These are phyloP conservation scores for Erysimum pusillum DNA, from an alignment of 441 rosid species.

Conservation along the genomic window DNA sequence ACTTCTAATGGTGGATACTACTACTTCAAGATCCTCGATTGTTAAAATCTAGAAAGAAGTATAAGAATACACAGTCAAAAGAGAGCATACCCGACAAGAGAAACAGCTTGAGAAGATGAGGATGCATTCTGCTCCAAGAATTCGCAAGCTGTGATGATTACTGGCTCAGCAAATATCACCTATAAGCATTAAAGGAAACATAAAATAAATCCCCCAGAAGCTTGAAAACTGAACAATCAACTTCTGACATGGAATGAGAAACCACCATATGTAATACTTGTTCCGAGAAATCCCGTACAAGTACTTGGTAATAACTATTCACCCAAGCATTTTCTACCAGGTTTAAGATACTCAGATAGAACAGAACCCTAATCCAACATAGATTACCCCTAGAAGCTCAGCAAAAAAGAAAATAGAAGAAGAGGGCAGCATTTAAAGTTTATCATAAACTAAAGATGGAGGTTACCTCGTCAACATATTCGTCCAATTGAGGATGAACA, in stretches of 20 bases:
- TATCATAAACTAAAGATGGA: background rate
- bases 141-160: conserved; percentile 92
- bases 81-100: conserved; percentile 81
- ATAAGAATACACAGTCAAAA: conserved; percentile 15
- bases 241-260: conserved; percentile 14
- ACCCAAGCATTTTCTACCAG: conserved; percentile 14
- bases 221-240: conserved; percentile 11
- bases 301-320: background rate
- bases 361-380: background rate
- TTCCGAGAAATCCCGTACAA: background rate
- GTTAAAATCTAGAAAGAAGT: background rate
- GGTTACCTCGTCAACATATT: conserved; percentile 96
- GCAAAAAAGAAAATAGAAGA: background rate
- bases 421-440: conserved; percentile 3
- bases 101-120: conserved; percentile 79
- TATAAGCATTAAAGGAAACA: conserved; percentile 39
- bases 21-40: conserved; percentile 13
- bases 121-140: conserved; percentile 92
- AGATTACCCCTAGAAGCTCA: background rate
- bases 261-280: conserved; percentile 15
- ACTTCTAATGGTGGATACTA: conserved; percentile 5
- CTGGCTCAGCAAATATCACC: conserved; percentile 94
- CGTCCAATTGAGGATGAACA: conserved; percentile 93
- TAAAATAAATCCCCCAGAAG: conserved; percentile 14
- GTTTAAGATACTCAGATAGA: conserved; percentile 4